Conservation (phyloP, 306 rosid genomes). For the Gynostemma pentaphyllum region DNA sequence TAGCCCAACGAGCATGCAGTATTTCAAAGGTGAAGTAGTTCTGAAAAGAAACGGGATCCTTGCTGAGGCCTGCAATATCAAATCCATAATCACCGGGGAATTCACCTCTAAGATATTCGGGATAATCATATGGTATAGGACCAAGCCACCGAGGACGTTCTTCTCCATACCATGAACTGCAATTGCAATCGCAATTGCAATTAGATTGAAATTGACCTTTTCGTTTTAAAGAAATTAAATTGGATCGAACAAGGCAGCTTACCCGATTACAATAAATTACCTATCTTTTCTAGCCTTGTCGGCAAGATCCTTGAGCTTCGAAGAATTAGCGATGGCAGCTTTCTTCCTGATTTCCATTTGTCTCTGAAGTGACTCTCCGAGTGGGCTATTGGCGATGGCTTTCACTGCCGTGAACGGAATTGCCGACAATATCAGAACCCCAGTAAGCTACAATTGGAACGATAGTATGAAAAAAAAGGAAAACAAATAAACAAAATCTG, state of each 20-base stretch:
- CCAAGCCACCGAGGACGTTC: conserved; percentile 92
- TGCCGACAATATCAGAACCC: conserved; percentile 78
- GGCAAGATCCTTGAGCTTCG: conserved; percentile 43
- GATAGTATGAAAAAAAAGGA: neutral
- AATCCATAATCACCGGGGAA: conserved; percentile 92
- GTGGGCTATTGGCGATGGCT: conserved; percentile 79
- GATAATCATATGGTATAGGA: conserved; percentile 73
- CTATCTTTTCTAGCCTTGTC: conserved; percentile 52
- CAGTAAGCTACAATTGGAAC: conserved; percentile 46
- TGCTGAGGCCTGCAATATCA: conserved; percentile 64
- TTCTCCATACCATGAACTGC: conserved; percentile 84
- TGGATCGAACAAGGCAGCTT: neutral
- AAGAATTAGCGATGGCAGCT: conserved; percentile 31
- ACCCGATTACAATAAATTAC: conserved; percentile 59
- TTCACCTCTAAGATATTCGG: conserved; percentile 68
- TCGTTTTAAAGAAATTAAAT: too few species aligned
- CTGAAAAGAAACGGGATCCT: conserved; percentile 56
- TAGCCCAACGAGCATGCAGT: conserved; percentile 98
- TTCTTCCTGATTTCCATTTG: conserved; percentile 45
- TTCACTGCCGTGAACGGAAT: conserved; percentile 85
- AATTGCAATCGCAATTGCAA: neutral
- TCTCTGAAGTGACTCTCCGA: conserved; percentile 73
- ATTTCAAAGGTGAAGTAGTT: conserved; percentile 87
- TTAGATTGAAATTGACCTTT: neutral
- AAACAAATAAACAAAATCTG: neutral